Base-by-base conservation (phyloP, 306 rosid species). In the Phaseolus lunatus region DNA sequence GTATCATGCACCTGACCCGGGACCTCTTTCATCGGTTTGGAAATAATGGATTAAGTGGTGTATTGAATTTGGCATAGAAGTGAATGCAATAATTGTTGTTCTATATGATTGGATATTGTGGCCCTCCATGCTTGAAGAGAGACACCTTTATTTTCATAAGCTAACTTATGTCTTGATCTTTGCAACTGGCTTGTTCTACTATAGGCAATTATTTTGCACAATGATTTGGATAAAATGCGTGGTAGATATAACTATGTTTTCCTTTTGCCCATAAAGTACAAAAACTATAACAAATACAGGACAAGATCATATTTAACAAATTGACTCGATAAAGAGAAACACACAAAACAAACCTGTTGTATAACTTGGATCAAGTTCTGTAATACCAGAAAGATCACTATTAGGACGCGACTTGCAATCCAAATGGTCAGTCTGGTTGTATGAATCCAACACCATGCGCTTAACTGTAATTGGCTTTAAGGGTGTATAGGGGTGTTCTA, bases 41-140 rank as follows among this genome's bases (percentile, higher is more conserved):
- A 95, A 89, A 84, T 97, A 90, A 47, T 95, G 99, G 99, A 81
- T 95, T 72, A 95, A 95, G 84, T 95, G 99, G 99, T 95, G 99
- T 77, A 85, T 95, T 83, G 97, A 95, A 76, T 95, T 95, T 78
- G 99, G 99, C 49, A 88, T 95, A 22, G 99, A 95, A 82, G 90
- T 97, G 14, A 90, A 92, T 67, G 97, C 99, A 23, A 92, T 95
- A 75, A 87, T 95, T 63, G 99, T 97, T 33, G 99, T 85, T 83
- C 99, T 97, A 3, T 95, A 95, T 82, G 99, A 95, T 72, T 95
- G 97, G 99, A 95, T 97, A 83, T 78, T 95, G 81, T 82, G 97
- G 1, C 99, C 99, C 8, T 83, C 93, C 48, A 87, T 65, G 90
- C 97, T 95, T 3, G 99, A 95, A 90, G 96, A 95, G 85, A 91